phyloP scores from a whole-genome alignment of 2,329 filamentous ascomycete species.

The Laburnicola sp. region DNA sequence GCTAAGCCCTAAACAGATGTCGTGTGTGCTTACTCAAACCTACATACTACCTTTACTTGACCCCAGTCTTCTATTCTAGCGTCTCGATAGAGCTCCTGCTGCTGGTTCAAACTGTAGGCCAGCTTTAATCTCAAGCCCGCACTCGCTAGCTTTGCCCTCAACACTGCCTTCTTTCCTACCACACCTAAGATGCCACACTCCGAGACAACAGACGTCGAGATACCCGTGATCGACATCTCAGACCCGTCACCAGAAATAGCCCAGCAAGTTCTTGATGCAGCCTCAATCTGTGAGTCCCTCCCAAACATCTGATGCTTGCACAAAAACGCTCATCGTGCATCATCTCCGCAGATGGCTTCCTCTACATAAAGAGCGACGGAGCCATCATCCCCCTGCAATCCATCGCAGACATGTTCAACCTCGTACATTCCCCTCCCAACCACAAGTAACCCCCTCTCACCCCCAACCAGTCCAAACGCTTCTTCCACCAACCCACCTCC shows the following conservation, averaged over 20 bases:
- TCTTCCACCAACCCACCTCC: constrained; percentile 70
- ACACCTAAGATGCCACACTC: constrained; percentile 20
- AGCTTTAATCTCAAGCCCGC: background rate
- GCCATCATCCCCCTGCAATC: constrained; percentile 67
- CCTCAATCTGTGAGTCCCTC: constrained; percentile 57
- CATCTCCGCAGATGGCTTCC: constrained; percentile 66
- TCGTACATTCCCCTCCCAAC: constrained; percentile 57
- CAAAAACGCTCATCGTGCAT: no score
- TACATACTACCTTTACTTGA: no score
- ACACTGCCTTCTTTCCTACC: background rate
- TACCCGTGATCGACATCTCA: constrained; percentile 84
- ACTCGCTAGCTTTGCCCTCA: background rate
- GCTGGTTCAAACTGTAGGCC: no score
- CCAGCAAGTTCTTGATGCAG: constrained; percentile 74
- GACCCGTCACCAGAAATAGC: constrained; percentile 62
- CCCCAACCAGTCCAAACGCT: constrained; percentile 62
- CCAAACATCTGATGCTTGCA: no score
- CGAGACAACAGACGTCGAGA: constrained; percentile 39
- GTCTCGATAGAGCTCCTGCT: no score
- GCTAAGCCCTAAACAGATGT: background rate
- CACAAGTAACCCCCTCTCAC: constrained; percentile 4
- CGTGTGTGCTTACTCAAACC: no score
- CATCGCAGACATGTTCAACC: constrained; percentile 71
- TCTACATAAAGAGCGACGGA: constrained; percentile 80
- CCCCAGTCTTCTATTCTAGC: no score